Conservation (phyloP, 2,329 filamentous ascomycete species). For the Alternaria ethzedia region DNA sequence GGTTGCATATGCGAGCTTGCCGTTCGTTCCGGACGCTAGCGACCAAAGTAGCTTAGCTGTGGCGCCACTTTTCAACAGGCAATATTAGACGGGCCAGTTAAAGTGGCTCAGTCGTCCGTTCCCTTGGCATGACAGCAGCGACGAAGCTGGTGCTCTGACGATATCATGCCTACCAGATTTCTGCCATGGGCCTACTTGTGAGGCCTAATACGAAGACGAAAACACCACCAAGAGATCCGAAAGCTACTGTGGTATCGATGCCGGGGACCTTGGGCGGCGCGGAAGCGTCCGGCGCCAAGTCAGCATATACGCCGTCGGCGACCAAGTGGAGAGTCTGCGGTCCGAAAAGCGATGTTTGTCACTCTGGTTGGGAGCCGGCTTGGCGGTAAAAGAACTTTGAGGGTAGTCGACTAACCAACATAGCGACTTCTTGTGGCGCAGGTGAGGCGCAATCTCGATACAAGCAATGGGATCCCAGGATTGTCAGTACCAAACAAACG, state of each 20-base stretch:
- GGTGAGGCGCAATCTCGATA: not conserved
- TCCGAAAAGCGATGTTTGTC: not conserved
- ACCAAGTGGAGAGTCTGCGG: not conserved
- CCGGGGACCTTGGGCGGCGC: not conserved
- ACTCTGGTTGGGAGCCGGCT: not conserved
- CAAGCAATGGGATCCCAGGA: not conserved
- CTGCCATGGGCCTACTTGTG: not conserved
- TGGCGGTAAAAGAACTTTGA: not conserved
- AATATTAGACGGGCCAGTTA: constrained; percentile 12
- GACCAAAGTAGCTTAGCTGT: constrained; percentile 4
- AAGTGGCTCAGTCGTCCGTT: constrained; percentile 9
- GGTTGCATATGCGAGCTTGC: constrained; percentile 15
- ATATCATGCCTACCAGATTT: not conserved
- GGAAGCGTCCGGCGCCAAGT: not conserved
- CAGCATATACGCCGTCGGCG: not conserved
- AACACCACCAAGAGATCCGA: not conserved
- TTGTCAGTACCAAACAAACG: not conserved
- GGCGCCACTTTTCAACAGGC: constrained; percentile 13
- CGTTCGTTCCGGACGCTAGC: constrained; percentile 16
- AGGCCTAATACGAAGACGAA: not conserved
- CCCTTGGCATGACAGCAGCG: not conserved
- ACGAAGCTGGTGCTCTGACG: not conserved
- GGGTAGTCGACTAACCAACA: not conserved
- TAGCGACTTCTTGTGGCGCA: not conserved
- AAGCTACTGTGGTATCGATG: not conserved